Conservation (phyloP, 1,139 yeast species). For the Geotrichum siamense region DNA sequence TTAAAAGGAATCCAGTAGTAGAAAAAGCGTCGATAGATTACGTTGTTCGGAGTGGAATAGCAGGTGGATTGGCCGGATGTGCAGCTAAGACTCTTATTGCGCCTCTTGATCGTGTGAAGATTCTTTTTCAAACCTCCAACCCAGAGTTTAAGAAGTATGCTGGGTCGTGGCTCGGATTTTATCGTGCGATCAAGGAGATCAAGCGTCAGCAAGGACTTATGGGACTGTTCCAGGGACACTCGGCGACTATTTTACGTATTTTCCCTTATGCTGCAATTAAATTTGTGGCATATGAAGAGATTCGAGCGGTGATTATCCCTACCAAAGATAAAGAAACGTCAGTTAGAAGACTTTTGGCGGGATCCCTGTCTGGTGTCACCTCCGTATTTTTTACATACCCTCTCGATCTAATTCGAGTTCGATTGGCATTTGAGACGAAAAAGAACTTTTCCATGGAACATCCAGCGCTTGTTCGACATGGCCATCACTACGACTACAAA, state of each 20-base stretch:
- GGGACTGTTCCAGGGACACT: conserved; percentile 93
- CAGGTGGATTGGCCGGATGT: conserved; percentile 95
- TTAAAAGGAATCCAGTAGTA: no score
- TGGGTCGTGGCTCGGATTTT: conserved; percentile 72
- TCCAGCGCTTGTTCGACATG: conserved; percentile 25
- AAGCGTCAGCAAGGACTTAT: conserved; percentile 61
- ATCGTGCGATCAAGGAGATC: conserved; percentile 63
- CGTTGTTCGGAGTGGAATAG: conserved; percentile 73
- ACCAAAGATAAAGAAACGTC: conserved; percentile 68
- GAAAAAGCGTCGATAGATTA: conserved; percentile 74
- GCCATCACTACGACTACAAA: conserved; percentile 28
- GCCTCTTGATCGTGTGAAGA: conserved; percentile 90
- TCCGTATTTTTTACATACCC: conserved; percentile 92
- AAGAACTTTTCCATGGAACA: conserved; percentile 23
- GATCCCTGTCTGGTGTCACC: conserved; percentile 77
- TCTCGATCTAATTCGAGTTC: conserved; percentile 77
- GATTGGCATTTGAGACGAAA: conserved; percentile 82
- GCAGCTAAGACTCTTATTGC: conserved; percentile 94
- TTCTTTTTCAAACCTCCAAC: conserved; percentile 87
- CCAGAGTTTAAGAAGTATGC: conserved; percentile 78
- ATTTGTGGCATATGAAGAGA: conserved; percentile 95
- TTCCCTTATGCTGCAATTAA: conserved; percentile 97
- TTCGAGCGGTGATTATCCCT: conserved; percentile 73
- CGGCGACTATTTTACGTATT: conserved; percentile 81
- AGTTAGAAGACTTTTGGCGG: conserved; percentile 72